Evolutionary conservation across 2,329 filamentous ascomycete species (phyloP), one percentile per base, ranked within the genome.

Genomic region (Stachybotrys elegans): DNA sequence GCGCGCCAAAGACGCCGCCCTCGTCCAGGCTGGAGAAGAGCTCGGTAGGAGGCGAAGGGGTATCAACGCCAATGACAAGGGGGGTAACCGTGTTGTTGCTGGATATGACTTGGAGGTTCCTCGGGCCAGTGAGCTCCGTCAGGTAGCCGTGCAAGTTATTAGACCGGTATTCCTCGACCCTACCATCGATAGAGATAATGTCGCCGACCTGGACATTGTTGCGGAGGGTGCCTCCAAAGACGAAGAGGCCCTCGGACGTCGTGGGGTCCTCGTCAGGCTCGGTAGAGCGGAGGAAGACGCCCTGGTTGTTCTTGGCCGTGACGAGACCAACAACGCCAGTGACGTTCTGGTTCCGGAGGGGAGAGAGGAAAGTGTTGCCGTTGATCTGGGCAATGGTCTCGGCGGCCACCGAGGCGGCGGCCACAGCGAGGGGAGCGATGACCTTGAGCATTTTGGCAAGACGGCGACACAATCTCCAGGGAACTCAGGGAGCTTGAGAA

Each of bases 181-280:
- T 72, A 29, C 81, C 84, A 43, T 76, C 69, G 3, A 88, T 61
- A 0, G 73, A 72, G 49, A 88, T 67, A 42, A 81, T 65, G 52
- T 87, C 81, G 40, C 84, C 84, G 9, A 84, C 74, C 7, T 72
- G 71, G 38, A 83, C 63, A 52, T 75, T 74, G 6, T 65, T 59
- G 17, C 70, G 69, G 2, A 77, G 70, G 6, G 66, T 65, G 50
- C 67, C 70, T 49, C 77, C 72, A 55, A 75, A 88, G 32, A 88
- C 75, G 53, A 84, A 87, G 48, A 88, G 59, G 2, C 79, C 79
- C 57, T 85, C 80, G 1, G 82, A 86, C 3, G 79, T 82, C 38
- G 68, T 66, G 13, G 65, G 57, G 55, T 82, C 74, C 39, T 69
- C 59, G 55, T 84, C 77, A 1, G 78, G 73, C 25, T 65, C 68